Evolutionary conservation across 306 rosid species (phyloP), one percentile per base, ranked within the genome.

Genomic region (Castanospermum australe): DNA sequence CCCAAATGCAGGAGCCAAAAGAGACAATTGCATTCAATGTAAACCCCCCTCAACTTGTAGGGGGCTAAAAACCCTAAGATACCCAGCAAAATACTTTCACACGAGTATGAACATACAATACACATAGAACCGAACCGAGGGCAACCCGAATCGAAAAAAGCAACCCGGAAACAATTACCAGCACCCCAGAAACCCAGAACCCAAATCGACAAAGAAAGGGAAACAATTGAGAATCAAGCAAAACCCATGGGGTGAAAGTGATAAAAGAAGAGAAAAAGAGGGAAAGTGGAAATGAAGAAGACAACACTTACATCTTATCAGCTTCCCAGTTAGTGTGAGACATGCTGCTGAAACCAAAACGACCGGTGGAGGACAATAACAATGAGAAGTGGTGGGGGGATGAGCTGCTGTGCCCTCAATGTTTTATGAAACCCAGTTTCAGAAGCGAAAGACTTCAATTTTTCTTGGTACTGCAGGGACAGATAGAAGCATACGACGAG

Each of bases 251-350:
- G 30, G 41, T 56, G 59, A 81, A 79, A 62, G 41, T 60, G 50
- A 35, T 66, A 47, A 82, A 44, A 21, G 22, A 24, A 32, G 9
- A 57, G 14, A 11, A 22, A 64, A 48, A 69, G 35, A 39, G 44
- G 82, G 17, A 64, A n/a, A 28, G 2, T 35, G 11, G 33, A 62
- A 47, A 32, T 33, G 0, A 22, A 21, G 55, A 5, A 5, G 44
- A 2, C 11, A 63, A 24, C 71, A 85, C 98, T 87, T 64, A 91
- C 99, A 95, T 95, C 91, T 95, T 95, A 88, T 95, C 99, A 80
- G 99, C 99, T 85, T 95, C 99, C 99, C 99, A 95, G 93, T 93
- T 93, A 82, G 97, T 95, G 80, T 95, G 99, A 91, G 99, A 91
- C 99, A 95, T 95, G 79, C 41, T 83, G 76, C 12, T 59, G 71